Base-by-base conservation (phyloP, 441 rosid species). In the Populus hybrid region DNA sequence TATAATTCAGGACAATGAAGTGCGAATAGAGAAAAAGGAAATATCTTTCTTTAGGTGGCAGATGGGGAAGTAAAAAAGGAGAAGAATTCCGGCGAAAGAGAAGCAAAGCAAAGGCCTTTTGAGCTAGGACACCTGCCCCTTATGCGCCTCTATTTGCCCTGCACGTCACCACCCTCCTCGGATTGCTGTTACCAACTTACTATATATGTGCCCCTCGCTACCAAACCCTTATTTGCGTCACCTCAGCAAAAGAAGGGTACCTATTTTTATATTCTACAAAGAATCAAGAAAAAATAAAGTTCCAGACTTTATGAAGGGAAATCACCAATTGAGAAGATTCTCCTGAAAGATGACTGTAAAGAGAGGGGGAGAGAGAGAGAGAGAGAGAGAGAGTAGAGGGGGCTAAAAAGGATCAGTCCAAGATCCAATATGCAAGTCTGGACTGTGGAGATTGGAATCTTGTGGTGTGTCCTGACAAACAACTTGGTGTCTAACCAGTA, bases 71-170 rank as follows among this genome's bases (percentile, higher is more conserved):
- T 11, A 33, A 56, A 56, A 21, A 72, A 20, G 40, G 64, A 56
- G 40, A 35, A 10, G 61, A 18, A 23, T 7, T 23, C 8, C 12
- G 42, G 68, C 35, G 33, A 70, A 75, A 75, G 65, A 69, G 77
- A 66, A 69, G 35, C 79, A 64, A 73, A 75, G 16, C 72, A 64
- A 56, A 66, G 77, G 75, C 87, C 77, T 74, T 77, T 84, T 71
- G 76, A 78, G 69, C 38, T 7, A 72, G 69, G 92, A 81, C 92
- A 91, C 86, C 88, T 88, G 89, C 84, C 80, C 63, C 78, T 71
- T 73, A 9, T 26, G 69, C 81, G 79, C 80, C 85, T 75, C 66
- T 81, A 83, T 50, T 64, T 77, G 77, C 78, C 36, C 69, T 45
- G 72, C 89, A 88, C 89, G 90, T 85, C 82, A 74, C 77, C 42